Evolutionary conservation across 2,329 filamentous ascomycete species (phyloP).

Genomic region (Hypoxylon sp.): DNA sequence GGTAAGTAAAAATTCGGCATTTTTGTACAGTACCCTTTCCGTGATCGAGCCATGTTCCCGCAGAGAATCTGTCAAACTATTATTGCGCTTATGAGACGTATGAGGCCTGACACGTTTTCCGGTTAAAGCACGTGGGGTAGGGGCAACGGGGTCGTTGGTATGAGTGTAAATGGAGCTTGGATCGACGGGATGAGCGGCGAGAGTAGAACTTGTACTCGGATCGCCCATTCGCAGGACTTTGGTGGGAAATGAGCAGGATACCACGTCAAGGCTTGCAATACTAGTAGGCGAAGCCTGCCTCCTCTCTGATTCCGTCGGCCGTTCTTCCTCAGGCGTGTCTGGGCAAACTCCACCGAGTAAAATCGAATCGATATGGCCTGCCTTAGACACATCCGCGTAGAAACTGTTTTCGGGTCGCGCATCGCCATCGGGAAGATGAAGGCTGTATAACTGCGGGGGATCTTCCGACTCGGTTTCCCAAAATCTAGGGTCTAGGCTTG

Average conservation of each 20-base stretch:
- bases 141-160: slow-evolving; percentile 64
- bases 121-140: slow-evolving; percentile 67
- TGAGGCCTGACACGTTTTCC: slow-evolving; percentile 70
- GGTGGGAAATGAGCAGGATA: slow-evolving; percentile 73
- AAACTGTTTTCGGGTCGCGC: slow-evolving; percentile 55
- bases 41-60: slow-evolving; percentile 70
- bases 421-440: slow-evolving; percentile 50
- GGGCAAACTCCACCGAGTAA: slow-evolving; percentile 58
- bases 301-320: slow-evolving; percentile 49
- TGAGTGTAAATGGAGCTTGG: slow-evolving; percentile 62
- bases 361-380: slow-evolving; percentile 62
- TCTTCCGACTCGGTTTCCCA: slow-evolving; percentile 62
- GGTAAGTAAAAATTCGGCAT: slow-evolving; percentile 69
- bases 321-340: slow-evolving; percentile 58
- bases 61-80: slow-evolving; percentile 86
- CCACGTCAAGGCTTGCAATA: slow-evolving; percentile 68
- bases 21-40: slow-evolving; percentile 64
- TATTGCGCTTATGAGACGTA: slow-evolving; percentile 81
- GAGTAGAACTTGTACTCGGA: slow-evolving; percentile 55
- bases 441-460: slow-evolving; percentile 59
- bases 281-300: slow-evolving; percentile 66
- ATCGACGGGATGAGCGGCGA: slow-evolving; percentile 68
- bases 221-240: slow-evolving; percentile 60
- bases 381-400: slow-evolving; percentile 59
- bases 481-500: slow-evolving; percentile 65